Conservation (phyloP, 2,329 filamentous ascomycete species). For the Boeremia exigua region DNA sequence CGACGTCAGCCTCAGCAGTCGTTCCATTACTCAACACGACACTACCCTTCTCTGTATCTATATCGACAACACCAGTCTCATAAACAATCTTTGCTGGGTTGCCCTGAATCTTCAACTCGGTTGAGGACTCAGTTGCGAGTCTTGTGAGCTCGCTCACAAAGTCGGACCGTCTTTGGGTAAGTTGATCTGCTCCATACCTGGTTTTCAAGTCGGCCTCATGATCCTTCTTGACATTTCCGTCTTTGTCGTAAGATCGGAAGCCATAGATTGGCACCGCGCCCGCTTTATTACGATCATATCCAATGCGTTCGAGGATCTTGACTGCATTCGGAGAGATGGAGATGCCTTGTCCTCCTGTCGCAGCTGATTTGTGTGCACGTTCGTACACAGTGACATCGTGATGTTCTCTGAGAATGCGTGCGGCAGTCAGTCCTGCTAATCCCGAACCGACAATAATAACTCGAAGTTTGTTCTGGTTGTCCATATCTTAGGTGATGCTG, state of each 20-base stretch:
- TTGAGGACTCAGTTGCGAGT: slow-evolving; percentile 4
- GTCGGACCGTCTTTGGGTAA: slow-evolving; percentile 8
- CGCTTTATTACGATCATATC: slow-evolving; percentile 1
- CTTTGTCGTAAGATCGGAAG: slow-evolving; percentile 2
- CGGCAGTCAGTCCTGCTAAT: slow-evolving; percentile 15
- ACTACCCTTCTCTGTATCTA: slow-evolving; percentile 2
- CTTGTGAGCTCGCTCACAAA: slow-evolving; percentile 13
- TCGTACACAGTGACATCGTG: slow-evolving; percentile 17
- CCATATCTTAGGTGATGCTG: not conserved
- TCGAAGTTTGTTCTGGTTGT: slow-evolving; percentile 3
- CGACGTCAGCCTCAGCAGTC: slow-evolving; percentile 9
- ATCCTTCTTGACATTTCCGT: slow-evolving; percentile 6
- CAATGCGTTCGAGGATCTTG: slow-evolving; percentile 15
- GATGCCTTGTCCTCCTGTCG: slow-evolving; percentile 14
- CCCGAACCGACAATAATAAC: slow-evolving; percentile 16
- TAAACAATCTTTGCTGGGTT: not conserved
- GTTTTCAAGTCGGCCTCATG: slow-evolving; percentile 3
- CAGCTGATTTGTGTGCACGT: not conserved
- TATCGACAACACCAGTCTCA: not conserved
- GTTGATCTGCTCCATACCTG: slow-evolving; percentile 13
- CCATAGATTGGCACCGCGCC: slow-evolving; percentile 5
- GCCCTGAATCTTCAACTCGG: not conserved
- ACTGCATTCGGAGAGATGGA: slow-evolving; percentile 10
- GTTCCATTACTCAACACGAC: slow-evolving; percentile 3
- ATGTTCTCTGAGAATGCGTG: slow-evolving; percentile 11